Evolutionary conservation across 2,329 filamentous ascomycete genomes (phyloP), one percentile per base, ranked within the genome.

Genomic region (Escovopsis sp.): DNA sequence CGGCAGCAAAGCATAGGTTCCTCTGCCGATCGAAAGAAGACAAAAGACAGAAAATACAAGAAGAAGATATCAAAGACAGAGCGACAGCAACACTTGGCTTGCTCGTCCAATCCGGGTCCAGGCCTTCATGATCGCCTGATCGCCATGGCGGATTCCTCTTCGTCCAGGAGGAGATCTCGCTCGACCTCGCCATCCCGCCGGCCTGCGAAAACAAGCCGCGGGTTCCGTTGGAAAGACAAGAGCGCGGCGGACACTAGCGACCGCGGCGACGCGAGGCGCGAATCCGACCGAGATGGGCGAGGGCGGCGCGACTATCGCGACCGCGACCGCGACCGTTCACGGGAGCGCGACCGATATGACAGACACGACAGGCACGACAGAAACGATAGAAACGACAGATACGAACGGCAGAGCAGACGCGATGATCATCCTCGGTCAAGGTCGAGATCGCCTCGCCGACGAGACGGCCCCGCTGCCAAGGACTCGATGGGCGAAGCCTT

Each of bases 181-280:
- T 53, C 55, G 15, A 45, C 51, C 15, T 57, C 56, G 2, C 56
- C 56, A 4, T 32, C 47, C 1, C 50, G 51, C 9, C 45, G 49
- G 3, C 47, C 48, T 1, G 49, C 52, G 8, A 53, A 48, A 29
- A 44, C 49, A 30, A 53, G 46, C 16, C 43, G 70, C 5, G 72
- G 73, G 9, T 74, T 79, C 50, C 68, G 68, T 49, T 78, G 70
- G 65, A 79, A 79, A 50, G 71, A 74, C 41, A 71, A 66, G 51
- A 64, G 70, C 33, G 59, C 62, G 27, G 62, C 65, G 40, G 64
- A 70, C 40, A 63, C 68, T 46, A 57, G 61, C 32, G 63, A 67
- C 14, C 56, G 60, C 35, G 53, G 56, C 35, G 49, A 57, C 24
- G 27, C 27, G 5, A 20, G 20, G 20, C 20, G 20, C 27, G 27